Evolutionary conservation across 1,139 yeast genomes (phyloP).

Genomic region (Suhomyces yuchorum): DNA sequence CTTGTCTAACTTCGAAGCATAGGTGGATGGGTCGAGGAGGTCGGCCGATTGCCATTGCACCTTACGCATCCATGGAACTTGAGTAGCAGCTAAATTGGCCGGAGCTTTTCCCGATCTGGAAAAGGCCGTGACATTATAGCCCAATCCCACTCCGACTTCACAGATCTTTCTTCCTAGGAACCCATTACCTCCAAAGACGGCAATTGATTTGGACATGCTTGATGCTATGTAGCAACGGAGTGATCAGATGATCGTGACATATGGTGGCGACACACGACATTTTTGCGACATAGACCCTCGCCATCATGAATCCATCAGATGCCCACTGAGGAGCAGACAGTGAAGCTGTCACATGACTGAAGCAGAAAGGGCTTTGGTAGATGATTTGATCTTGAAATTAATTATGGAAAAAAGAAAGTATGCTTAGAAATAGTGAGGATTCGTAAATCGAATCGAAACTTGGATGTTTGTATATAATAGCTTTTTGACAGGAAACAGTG

Average conservation of each 20-base stretch:
- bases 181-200: slow-evolving; percentile 88
- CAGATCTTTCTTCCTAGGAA: slow-evolving; percentile 76
- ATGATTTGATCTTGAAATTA: too few species aligned
- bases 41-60: slow-evolving; percentile 74
- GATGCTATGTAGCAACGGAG: not conserved
- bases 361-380: too few species aligned
- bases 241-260: not conserved
- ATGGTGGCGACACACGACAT: not conserved
- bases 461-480: too few species aligned
- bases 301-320: too few species aligned
- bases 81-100: slow-evolving; percentile 19
- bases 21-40: slow-evolving; percentile 64
- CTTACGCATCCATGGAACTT: slow-evolving; percentile 50
- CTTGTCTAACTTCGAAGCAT: slow-evolving; percentile 46
- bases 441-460: too few species aligned
- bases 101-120: slow-evolving; percentile 66
- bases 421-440: too few species aligned
- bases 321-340: too few species aligned
- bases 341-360: too few species aligned
- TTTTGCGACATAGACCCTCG: not conserved
- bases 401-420: too few species aligned
- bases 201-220: slow-evolving; percentile 37
- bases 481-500: too few species aligned
- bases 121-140: slow-evolving; percentile 64
- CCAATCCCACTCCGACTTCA: slow-evolving; percentile 62